Base-by-base conservation (phyloP, 768 basidiomycete genomes). In the Candolleomyces eurysporus region DNA sequence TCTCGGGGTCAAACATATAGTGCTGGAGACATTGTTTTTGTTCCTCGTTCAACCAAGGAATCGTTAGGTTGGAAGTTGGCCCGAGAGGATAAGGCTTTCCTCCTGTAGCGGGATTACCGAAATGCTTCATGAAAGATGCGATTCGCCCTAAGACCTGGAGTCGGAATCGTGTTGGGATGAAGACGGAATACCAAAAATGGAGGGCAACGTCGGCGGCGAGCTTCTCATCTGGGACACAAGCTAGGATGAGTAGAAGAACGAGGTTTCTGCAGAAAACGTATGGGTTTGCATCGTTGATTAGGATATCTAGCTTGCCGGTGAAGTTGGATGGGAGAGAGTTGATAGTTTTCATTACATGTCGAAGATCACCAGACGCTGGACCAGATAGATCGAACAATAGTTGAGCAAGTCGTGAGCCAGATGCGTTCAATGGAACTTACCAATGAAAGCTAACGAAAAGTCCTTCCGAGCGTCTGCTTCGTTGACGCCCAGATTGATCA, bases 171-270 rank as follows among this genome's bases (percentile, higher is more conserved):
- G 56, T 57, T 9, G 79, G 79, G 48, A 82, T 55, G 60, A 77
- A 78, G 8, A 72, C 71, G 1, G 82, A 83, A 57, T 81, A 81
- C 78, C 79, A 82, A 54, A 80, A 76, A 61, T 83, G 82, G 21
- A 82, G 71, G 5, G 79, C 81, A 4, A 75, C 65, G 43, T 82
- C 82, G 8, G 75, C 81, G 1, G 77, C 78, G 19, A 73, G 21
- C 6, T 11, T 67, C 59, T 58, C 56, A 58, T 80, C 72, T 2
- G 69, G 52, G 45, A 76, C 63, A 17, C 64, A 71, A 3, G 74
- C 74, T 21, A 83, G 70, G 48, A 82, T 75, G 21, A 76, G 64
- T 21, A 83, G 75, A 13, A 83, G 60, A 0, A 76, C 17, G 17
- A 82, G 64, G 55, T 83, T 83, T 21, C 82, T 76, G 17, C 69